Evolutionary conservation across 345 rosid species (phyloP).

Genomic region (Gossypium sturtianum): DNA sequence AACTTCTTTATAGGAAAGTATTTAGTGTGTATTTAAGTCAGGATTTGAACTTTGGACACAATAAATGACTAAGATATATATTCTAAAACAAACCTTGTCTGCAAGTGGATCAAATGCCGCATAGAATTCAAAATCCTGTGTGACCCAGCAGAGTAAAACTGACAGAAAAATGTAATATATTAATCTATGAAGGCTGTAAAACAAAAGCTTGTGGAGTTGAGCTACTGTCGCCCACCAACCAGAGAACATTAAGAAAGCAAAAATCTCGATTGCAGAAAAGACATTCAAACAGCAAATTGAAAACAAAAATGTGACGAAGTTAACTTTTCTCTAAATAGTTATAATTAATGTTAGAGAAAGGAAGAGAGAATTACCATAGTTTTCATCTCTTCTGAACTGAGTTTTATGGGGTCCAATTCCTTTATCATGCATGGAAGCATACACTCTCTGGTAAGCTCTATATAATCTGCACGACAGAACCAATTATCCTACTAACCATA

Average conservation of each 20-base stretch:
- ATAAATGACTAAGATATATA: background rate
- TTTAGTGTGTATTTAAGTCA: background rate
- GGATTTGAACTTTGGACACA: background rate
- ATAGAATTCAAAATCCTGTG: slow-evolving; percentile 94
- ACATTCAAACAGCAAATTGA: background rate
- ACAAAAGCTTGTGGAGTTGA: background rate
- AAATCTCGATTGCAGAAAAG: background rate
- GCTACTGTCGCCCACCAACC: background rate
- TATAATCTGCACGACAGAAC: slow-evolving; percentile 56
- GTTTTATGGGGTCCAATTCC: slow-evolving; percentile 89
- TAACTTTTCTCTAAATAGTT: background rate
- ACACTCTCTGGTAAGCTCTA: slow-evolving; percentile 90
- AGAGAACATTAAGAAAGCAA: background rate
- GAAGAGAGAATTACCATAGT: slow-evolving; percentile 45
- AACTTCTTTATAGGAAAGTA: background rate
- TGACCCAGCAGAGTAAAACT: slow-evolving; percentile 97
- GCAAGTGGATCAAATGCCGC: slow-evolving; percentile 98
- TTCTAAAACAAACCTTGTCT: slow-evolving; percentile 60
- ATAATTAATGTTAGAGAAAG: background rate
- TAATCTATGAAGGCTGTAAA: background rate
- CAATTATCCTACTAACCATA: slow-evolving; percentile 9
- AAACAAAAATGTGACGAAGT: background rate
- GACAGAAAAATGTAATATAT: slow-evolving; percentile 17
- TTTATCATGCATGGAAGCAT: slow-evolving; percentile 82
- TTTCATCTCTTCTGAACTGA: slow-evolving; percentile 93